Evolutionary conservation across 1,284 basidiomycete genomes (phyloP).

Genomic region (Takashimella tepidaria): DNA sequence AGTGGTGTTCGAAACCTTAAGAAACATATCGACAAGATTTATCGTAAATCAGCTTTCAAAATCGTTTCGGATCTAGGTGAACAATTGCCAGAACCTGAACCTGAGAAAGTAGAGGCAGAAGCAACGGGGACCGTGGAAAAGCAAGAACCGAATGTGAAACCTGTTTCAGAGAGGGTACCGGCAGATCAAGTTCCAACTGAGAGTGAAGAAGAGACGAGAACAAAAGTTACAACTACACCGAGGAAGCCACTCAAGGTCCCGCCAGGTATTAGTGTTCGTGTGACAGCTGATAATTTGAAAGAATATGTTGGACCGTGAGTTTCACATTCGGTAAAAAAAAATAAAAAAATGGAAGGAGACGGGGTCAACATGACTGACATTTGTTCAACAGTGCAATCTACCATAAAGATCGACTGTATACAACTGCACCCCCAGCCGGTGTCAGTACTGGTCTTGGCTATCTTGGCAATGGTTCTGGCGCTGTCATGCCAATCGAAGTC

Average conservation of each 20-base stretch:
- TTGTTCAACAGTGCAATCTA: conserved; percentile 61
- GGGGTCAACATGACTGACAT: too few species aligned
- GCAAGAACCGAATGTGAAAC: conserved; percentile 46
- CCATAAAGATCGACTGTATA: conserved; percentile 91
- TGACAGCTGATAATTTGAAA: conserved; percentile 81
- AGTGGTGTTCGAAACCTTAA: conserved; percentile 92
- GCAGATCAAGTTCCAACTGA: conserved; percentile 32
- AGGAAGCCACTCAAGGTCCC: conserved; percentile 81
- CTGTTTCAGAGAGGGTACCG: conserved; percentile 45
- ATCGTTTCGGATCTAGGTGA: conserved; percentile 91
- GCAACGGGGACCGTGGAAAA: conserved; percentile 33
- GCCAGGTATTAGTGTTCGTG: conserved; percentile 67
- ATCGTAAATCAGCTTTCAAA: conserved; percentile 91
- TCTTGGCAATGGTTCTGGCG: conserved; percentile 90
- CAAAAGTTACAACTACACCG: conserved; percentile 60
- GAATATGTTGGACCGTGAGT: conserved; percentile 84
- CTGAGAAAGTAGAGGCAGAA: conserved; percentile 11
- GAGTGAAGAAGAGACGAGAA: conserved; percentile 28
- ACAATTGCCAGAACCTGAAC: conserved; percentile 64
- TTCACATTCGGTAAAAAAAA: neutral
- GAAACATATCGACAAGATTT: conserved; percentile 98
- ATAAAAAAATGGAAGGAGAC: neutral
- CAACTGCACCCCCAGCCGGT: conserved; percentile 73
- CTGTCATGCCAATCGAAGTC: conserved; percentile 95
- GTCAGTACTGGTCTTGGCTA: conserved; percentile 94